Conservation (phyloP, 2,329 filamentous ascomycete species). For the Cryphonectria nitschkei region DNA sequence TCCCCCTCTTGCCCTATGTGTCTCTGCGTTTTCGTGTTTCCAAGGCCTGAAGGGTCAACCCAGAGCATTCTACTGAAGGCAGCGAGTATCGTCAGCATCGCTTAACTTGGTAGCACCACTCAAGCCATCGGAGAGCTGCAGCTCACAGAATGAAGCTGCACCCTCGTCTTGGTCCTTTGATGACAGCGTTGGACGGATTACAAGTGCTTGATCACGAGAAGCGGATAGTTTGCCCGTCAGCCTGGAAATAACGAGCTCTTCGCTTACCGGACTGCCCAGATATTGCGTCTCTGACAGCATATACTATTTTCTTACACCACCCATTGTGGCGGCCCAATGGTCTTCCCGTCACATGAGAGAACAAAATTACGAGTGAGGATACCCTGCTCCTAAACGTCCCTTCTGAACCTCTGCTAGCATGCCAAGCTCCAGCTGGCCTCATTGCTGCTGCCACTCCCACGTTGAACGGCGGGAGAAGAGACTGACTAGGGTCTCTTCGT, state of each 20-base stretch:
- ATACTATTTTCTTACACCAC: neutral
- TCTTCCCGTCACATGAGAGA: neutral
- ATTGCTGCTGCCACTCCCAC: neutral
- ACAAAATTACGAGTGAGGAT: neutral
- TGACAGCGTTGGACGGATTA: slow-evolving; percentile 17
- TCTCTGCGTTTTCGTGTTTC: neutral
- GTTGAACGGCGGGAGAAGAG: neutral
- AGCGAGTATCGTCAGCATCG: slow-evolving; percentile 7
- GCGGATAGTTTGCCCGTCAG: slow-evolving; percentile 18
- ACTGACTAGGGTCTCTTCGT: neutral
- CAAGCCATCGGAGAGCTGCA: slow-evolving; percentile 29
- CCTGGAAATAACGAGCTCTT: neutral
- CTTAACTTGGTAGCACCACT: slow-evolving; percentile 24
- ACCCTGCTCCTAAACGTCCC: no score
- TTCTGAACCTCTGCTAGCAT: neutral
- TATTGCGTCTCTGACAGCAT: neutral
- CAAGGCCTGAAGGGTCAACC: neutral
- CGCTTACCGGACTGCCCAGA: neutral
- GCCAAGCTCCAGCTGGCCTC: neutral
- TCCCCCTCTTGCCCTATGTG: neutral
- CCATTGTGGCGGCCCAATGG: neutral
- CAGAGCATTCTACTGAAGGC: neutral
- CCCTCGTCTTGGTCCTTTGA: neutral
- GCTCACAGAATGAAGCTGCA: neutral
- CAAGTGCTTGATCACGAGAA: slow-evolving; percentile 9